phyloP scores from a whole-genome alignment of 2,329 filamentous ascomycete species.

The Hypoxylon sp. region DNA sequence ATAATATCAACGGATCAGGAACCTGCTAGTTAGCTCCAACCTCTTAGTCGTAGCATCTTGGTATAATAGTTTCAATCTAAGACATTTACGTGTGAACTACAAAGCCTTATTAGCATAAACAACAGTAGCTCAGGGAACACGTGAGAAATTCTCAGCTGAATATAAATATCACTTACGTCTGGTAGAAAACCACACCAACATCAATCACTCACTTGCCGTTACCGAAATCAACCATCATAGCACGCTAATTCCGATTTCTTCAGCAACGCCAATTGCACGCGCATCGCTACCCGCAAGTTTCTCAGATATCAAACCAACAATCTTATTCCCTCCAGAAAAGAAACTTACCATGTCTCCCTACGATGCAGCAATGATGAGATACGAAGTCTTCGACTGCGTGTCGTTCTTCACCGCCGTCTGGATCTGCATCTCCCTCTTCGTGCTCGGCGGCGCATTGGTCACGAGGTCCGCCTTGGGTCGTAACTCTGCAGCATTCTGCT shows the following conservation, averaged over 20 bases:
- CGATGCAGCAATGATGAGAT: not conserved
- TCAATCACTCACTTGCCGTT: not conserved
- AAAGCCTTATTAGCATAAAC: too few relatives aligned
- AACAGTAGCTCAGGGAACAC: too few relatives aligned
- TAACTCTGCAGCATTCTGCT: not conserved
- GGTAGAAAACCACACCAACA: not conserved
- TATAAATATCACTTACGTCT: not conserved
- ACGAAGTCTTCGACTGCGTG: not conserved
- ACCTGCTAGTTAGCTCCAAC: too few relatives aligned
- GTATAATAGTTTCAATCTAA: too few relatives aligned
- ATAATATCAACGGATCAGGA: too few relatives aligned
- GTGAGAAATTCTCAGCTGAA: not conserved
- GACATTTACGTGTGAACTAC: too few relatives aligned
- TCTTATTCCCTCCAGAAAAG: too few relatives aligned
- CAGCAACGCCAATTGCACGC: not conserved
- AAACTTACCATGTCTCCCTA: too few relatives aligned
- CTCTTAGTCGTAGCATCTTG: too few relatives aligned
- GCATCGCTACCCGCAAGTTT: not conserved
- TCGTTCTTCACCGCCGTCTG: not conserved
- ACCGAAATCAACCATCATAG: not conserved
- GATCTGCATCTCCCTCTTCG: not conserved
- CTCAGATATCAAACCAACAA: not conserved
- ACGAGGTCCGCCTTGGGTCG: not conserved
- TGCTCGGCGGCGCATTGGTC: not conserved
- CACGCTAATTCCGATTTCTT: not conserved